Percentiles rank a stretch among this genome's conserved stretches.
Evolutionary conservation across 2,329 filamentous ascomycete species (phyloP).

Genomic region (Fusarium keratoplasticum): DNA sequence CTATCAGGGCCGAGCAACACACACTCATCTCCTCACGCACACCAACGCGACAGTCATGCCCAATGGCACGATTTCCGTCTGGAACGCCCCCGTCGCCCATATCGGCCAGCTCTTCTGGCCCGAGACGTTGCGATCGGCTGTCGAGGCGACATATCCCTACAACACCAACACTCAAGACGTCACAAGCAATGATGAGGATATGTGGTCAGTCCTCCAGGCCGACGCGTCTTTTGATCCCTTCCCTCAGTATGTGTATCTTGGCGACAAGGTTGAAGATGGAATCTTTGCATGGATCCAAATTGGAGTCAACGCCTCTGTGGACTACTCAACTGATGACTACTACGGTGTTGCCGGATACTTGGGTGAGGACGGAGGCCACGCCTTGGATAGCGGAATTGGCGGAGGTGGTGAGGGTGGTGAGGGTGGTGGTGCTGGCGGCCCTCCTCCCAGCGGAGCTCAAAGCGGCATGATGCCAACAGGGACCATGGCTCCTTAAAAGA

Average conservation of each 20-base stretch:
- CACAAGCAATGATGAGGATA: slow-evolving; percentile 63
- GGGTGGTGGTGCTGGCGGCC: background rate
- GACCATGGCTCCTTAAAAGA: background rate
- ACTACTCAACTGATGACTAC: slow-evolving; percentile 14
- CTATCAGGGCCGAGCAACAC: slow-evolving; percentile 54
- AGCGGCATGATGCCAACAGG: background rate
- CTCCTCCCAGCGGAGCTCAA: background rate
- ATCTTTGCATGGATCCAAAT: slow-evolving; percentile 66
- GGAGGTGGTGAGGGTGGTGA: background rate
- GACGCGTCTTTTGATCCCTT: slow-evolving; percentile 66
- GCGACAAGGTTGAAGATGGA: slow-evolving; percentile 62
- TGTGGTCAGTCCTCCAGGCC: slow-evolving; percentile 47
- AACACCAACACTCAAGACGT: slow-evolving; percentile 54
- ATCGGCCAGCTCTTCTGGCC: slow-evolving; percentile 74
- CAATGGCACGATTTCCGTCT: slow-evolving; percentile 56
- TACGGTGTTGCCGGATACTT: slow-evolving; percentile 21
- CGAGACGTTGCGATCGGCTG: slow-evolving; percentile 62
- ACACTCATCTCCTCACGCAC: slow-evolving; percentile 56
- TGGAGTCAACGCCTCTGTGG: slow-evolving; percentile 53
- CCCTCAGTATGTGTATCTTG: slow-evolving; percentile 67
- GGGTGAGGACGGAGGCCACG: slow-evolving; percentile 10
- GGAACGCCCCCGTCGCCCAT: slow-evolving; percentile 57
- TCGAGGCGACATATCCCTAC: slow-evolving; percentile 60
- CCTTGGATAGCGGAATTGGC: background rate
- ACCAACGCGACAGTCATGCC: slow-evolving; percentile 49